Evolutionary conservation across 305 asterid genomes (phyloP), one percentile per base, ranked within the genome.

Genomic region (Caryopteris hybrid): DNA sequence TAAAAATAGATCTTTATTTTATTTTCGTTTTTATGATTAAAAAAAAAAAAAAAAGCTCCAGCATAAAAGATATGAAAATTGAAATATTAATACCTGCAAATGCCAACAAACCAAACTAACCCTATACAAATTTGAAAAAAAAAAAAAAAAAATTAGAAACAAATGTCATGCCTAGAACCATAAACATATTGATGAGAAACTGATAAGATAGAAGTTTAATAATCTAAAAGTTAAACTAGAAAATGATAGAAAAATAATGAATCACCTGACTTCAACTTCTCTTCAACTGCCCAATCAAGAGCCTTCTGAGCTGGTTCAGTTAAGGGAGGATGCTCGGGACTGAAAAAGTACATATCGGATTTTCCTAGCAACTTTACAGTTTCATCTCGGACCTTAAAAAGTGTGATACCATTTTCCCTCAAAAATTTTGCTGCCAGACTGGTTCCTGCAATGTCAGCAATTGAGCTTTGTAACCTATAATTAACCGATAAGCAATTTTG

Each of bases 251-350:
- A 12, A 22, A 34, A 61, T n/a, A 6, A 10, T 23, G 1, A 33
- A 48, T 20, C 76, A 93, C 99, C 99, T 72, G 97, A 88, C 76
- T 91, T 93, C 69, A 88, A 69, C 83, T 91, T 91, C 83, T 84
- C 95, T 46, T 84, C 84, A 65, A 85, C 67, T 45, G 96, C 96
- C 96, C 96, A 88, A 72, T 91, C 91, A 76, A 93, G 84, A 71
- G 96, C 96, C 80, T 80, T 85, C 72, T 74, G 95, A 78, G 99
- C 99, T 54, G 81, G 89, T 79, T 82, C 86, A 13, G 96, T 91
- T 81, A 91, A 80, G 17, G 99, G 96, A 61, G 97, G 99, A 75
- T 81, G 85, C 76, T 85, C 92, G 0, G 97, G 96, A 79, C 88
- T 82, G 85, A 72, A 78, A 78, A 79, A 69, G 11, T 54, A 87